Percentiles rank a stretch among this genome's conserved stretches.
Evolutionary conservation across 352 stramenopile species (phyloP).

Genomic region (Pythium apleroticum): DNA sequence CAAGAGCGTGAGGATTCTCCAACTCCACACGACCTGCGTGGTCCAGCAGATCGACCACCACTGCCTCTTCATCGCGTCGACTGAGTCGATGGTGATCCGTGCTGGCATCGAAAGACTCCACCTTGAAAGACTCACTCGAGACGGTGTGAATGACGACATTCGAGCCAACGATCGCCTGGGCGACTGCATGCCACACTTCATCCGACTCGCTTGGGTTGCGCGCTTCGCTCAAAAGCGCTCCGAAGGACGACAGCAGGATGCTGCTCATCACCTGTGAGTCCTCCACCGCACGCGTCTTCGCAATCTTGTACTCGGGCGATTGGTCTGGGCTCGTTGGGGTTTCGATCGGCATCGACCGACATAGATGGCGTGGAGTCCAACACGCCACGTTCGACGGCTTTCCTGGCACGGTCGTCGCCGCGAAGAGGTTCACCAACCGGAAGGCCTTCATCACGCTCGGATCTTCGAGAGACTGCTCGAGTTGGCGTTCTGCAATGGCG

Average conservation of each 20-base stretch:
- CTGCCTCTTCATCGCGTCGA: conserved; percentile 2
- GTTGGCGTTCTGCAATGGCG: conserved; percentile 46
- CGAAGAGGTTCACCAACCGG: conserved; percentile 66
- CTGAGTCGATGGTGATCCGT: conserved; percentile 1
- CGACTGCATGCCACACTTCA: conserved; percentile 12
- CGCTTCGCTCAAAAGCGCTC: conserved; percentile 9
- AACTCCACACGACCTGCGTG: background rate
- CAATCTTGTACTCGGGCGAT: conserved; percentile 7
- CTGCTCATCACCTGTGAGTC: background rate
- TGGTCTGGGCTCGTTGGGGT: background rate
- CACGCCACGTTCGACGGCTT: conserved; percentile 56
- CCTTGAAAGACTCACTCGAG: background rate
- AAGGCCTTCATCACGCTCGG: conserved; percentile 35
- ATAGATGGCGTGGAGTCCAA: conserved; percentile 79
- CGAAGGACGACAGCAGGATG: conserved; percentile 16
- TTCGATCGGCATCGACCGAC: conserved; percentile 41
- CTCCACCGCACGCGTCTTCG: background rate
- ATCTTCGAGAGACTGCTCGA: conserved; percentile 43
- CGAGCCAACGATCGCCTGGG: conserved; percentile 14
- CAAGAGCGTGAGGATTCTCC: conserved; percentile 4
- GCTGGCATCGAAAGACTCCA: conserved; percentile 10
- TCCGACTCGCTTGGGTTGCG: background rate
- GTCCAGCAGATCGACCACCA: background rate
- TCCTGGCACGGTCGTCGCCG: conserved; percentile 25
- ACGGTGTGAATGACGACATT: background rate